Evolutionary conservation across 768 basidiomycete species (phyloP).

Genomic region (Auricularia sp.): DNA sequence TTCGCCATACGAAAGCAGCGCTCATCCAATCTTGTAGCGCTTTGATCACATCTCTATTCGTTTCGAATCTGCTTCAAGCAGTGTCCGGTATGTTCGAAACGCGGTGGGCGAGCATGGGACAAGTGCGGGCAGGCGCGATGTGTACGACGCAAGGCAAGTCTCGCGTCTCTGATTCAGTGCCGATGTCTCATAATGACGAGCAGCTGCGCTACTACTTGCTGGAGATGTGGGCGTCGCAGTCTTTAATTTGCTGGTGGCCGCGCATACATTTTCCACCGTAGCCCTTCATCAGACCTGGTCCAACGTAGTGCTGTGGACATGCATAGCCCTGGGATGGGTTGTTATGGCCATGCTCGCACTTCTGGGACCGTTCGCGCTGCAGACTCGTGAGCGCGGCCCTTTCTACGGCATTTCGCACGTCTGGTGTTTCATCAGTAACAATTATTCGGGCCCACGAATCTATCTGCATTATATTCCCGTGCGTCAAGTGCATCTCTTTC

Average conservation of each 20-base stretch:
- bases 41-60: conserved; percentile 1
- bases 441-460: conserved; percentile 1
- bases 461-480: conserved; percentile 7
- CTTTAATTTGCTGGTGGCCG: conserved; percentile 1
- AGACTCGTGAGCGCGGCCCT: background rate
- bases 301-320: background rate
- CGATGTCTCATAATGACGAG: background rate
- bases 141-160: conserved; percentile 3
- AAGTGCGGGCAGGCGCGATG: background rate
- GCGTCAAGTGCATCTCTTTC: background rate
- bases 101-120: background rate
- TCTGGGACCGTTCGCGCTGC: conserved; percentile 1
- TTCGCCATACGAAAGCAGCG: no score
- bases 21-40: background rate
- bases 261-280: conserved; percentile 8
- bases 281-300: conserved; percentile 4
- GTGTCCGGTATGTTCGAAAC: conserved; percentile 6
- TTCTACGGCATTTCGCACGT: background rate
- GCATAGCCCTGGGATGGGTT: conserved; percentile 3
- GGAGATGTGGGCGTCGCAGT: conserved; percentile 3
- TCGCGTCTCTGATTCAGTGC: background rate
- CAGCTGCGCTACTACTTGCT: conserved; percentile 2
- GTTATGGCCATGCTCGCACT: conserved; percentile 1
- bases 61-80: conserved; percentile 4
- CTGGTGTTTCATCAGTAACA: conserved; percentile 5